phyloP scores from a whole-genome alignment of 169 alveolate genomes.

The Cryptosporidium canis region DNA sequence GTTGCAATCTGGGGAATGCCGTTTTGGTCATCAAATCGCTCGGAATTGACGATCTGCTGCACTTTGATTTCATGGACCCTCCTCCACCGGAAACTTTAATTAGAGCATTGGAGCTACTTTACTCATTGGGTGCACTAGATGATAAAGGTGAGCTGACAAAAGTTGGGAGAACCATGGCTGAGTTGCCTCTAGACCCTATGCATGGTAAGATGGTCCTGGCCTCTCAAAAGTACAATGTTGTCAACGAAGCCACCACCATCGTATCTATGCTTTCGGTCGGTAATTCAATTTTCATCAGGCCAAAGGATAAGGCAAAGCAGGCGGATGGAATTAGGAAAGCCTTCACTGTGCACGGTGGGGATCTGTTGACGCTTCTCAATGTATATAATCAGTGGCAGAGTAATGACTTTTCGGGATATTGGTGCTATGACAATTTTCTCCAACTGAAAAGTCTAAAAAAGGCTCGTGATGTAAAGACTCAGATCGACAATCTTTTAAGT shows the following conservation, averaged over 20 bases:
- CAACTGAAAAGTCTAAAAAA: conserved; percentile 94
- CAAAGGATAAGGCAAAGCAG: conserved; percentile 95
- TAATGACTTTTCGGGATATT: conserved; percentile 87
- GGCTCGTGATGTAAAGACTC: conserved; percentile 98
- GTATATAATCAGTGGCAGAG: conserved; percentile 98
- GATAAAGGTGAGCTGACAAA: conserved; percentile 96
- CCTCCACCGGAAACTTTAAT: conserved; percentile 98
- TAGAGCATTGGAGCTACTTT: conserved; percentile 95
- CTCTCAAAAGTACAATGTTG: conserved; percentile 94
- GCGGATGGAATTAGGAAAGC: conserved; percentile 98
- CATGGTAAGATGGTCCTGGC: conserved; percentile 75
- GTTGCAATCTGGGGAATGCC: conserved; percentile 94
- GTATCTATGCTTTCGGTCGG: conserved; percentile 98
- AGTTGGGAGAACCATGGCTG: conserved; percentile 98
- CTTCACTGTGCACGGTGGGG: conserved; percentile 96
- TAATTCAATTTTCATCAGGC: conserved; percentile 94
- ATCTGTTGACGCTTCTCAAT: conserved; percentile 95
- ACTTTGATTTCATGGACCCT: conserved; percentile 99
- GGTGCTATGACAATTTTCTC: conserved; percentile 98
- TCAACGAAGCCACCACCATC: conserved; percentile 94
- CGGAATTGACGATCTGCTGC: conserved; percentile 98
- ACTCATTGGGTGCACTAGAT: conserved; percentile 98
- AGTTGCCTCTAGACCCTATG: conserved; percentile 98
- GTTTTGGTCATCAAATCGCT: conserved; percentile 91
- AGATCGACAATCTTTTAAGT: conserved; percentile 86